Base-by-base conservation (phyloP, 129 eudicot genomes). In the Pseudognaphalium luteoalbum region DNA sequence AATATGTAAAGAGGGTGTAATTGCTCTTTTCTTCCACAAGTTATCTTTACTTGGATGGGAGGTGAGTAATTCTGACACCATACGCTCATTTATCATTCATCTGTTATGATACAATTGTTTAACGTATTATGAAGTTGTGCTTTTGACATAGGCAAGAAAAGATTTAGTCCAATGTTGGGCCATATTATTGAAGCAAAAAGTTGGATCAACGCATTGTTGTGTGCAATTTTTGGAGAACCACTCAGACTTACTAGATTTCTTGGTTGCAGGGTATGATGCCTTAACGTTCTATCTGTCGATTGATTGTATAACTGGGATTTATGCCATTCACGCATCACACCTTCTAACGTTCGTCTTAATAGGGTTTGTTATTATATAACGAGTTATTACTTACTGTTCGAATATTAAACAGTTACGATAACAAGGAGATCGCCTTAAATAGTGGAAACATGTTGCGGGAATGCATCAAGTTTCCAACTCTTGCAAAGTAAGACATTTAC, bases 101-200 rank as follows among this genome's bases (percentile, higher is more conserved):
- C 30, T 42, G 37, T 60, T 73, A 33, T 76, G 50, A 64, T 8
- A 37, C 11, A 29, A 62, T 61, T 39, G 30, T 62, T 62, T 47
- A 47, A 37, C 42, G 15, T 37, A 64, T 17, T 35, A 64, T 70
- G 30, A 74, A 70, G 41, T 58, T 54, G 52, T 59, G 62, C 39
- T 59, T 85, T 65, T 84, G 51, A 68, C 41, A 29, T 79, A 95
- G 99, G 87, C 96, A 73, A 89, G 99, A 81, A 95, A 95, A 83
- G 94, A 89, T 89, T 70, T 95, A 76, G 97, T 89, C 69, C 96
- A 91, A 70, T 95, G 96, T 78, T 95, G 99, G 99, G 81, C 96
- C 59, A 76, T 95, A 77, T 66, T 95, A 83, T 80, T 91, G 82
- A 91, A 86, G 87, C 99, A 95, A 88, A 80, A 89, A 81, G 92